Conservation (phyloP, 2,329 filamentous ascomycete species). For the Tolypocladium amazonense region DNA sequence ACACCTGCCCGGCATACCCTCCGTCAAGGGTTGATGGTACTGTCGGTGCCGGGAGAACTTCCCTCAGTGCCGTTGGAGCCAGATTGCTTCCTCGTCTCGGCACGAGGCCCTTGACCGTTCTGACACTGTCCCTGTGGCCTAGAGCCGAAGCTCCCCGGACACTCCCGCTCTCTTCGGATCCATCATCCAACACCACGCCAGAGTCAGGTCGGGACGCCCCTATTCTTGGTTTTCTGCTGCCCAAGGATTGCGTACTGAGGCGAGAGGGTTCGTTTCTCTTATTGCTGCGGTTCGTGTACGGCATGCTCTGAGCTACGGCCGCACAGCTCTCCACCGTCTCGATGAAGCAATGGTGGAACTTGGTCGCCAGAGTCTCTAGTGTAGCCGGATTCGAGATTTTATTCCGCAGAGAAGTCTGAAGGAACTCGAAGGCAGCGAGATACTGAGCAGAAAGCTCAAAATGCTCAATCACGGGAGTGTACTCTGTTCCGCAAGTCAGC, state of each 20-base stretch:
- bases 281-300: constrained; percentile 29
- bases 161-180: constrained; percentile 26
- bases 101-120: constrained; percentile 12
- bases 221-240: constrained; percentile 13
- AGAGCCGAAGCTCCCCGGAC: constrained; percentile 11
- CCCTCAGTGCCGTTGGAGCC: constrained; percentile 11
- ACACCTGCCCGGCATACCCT: constrained; percentile 3
- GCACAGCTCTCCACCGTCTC: constrained; percentile 27
- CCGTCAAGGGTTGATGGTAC: constrained; percentile 9
- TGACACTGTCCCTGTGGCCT: constrained; percentile 18
- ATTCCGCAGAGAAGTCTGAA: constrained; percentile 22
- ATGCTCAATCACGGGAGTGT: constrained; percentile 29
- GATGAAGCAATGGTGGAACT: constrained; percentile 29
- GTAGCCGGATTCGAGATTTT: constrained; percentile 26
- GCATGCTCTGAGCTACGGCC: constrained; percentile 22
- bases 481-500: constrained; percentile 14
- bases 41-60: constrained; percentile 7
- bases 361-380: constrained; percentile 25
- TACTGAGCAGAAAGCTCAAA: constrained; percentile 26
- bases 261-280: constrained; percentile 22
- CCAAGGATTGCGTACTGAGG: constrained; percentile 7
- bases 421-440: constrained; percentile 19
- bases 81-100: constrained; percentile 12
- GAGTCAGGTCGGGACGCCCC: constrained; percentile 24
- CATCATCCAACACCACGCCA: constrained; percentile 27